Percentiles rank a stretch among this genome's conserved stretches.
These are phyloP conservation scores for Candida coquimbonensis DNA, from an alignment of 805 yeast species.

Conservation along the genomic window DNA sequence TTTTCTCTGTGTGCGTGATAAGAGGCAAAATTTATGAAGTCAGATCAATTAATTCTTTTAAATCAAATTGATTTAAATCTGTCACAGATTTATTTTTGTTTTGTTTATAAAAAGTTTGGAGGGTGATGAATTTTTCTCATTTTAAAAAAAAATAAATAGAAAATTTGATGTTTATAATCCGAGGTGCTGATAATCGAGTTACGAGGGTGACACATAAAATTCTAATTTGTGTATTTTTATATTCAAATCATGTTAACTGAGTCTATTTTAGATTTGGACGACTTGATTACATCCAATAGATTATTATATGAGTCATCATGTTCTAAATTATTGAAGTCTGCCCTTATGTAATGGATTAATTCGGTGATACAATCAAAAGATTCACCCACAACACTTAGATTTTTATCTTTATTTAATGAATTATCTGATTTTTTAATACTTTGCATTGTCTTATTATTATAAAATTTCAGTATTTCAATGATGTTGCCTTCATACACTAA, in stretches of 20 bases:
- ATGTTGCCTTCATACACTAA: constrained; percentile 36
- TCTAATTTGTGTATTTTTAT: neutral
- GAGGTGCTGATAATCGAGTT: neutral
- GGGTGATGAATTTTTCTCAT: neutral
- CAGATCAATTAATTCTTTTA: too few species aligned
- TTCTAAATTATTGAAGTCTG: constrained; percentile 9
- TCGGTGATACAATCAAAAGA: constrained; percentile 35
- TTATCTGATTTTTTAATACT: constrained; percentile 19
- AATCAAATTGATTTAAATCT: too few species aligned
- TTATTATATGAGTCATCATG: constrained; percentile 11
- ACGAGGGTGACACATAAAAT: neutral
- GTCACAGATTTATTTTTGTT: neutral
- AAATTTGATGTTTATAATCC: neutral
- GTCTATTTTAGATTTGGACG: constrained; percentile 12
- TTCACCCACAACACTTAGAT: constrained; percentile 35
- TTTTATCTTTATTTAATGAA: constrained; percentile 22
- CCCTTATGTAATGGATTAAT: constrained; percentile 20
- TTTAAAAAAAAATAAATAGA: neutral
- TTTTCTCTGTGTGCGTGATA: too few species aligned
- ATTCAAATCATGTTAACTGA: constrained; percentile 9
- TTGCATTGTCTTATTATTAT: constrained; percentile 39
- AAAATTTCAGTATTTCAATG: constrained; percentile 38
- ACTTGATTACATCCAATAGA: constrained; percentile 2
- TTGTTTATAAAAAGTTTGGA: constrained; percentile 4
- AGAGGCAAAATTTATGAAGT: too few species aligned